Evolutionary conservation across 2,329 filamentous ascomycete genomes (phyloP), one percentile per base, ranked within the genome.

Genomic region (Myriosclerotinia scirpicola): DNA sequence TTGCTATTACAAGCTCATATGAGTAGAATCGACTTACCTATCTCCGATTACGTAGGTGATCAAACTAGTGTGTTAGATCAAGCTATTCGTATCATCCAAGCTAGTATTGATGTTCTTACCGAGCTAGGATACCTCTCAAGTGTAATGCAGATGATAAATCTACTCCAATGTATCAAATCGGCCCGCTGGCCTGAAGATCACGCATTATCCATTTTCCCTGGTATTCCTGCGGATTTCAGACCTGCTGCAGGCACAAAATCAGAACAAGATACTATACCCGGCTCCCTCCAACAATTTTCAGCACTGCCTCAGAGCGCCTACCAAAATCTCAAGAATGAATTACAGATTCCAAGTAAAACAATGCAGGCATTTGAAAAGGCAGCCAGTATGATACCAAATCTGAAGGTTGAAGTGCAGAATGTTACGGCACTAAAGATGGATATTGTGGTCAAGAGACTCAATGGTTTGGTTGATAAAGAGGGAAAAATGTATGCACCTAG

Each of bases 1-100:
- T 81, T 99, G 48, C 84, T 99, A 1, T 84, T 99, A 0, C 96
- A 99, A 78, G 93, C 95, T 0, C 93, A 97, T 79, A 96, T 99
- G 86, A 92, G 91, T 26, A 90, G 94, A 67, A 90, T 98, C 71
- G 88, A 94, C 65, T 87, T 99, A 4, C 96, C 96, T 4, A 97
- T 99, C 67, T 90, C 91, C 0, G 95, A 99, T 83, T 99, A 99
- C 76, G 93, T 99, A 3, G 95, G 95, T 73, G 95, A 99, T 78
- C 91, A 96, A 79, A 89, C 86, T 14, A 89, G 86, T 64, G 95
- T 99, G 3, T 84, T 99, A 1, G 95, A 99, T 77, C 95, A 99
- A 77, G 91, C 92, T 7, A 95, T 99, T 67, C 95, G 95, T 85
- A 95, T 99, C 77, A 89, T 97, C 44, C 95, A 99, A 78, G 96